Percentiles rank a stretch among this genome's conserved stretches.
Evolutionary conservation across 2,329 filamentous ascomycete genomes (phyloP).

Genomic region (Ascochyta viciae-villosae): DNA sequence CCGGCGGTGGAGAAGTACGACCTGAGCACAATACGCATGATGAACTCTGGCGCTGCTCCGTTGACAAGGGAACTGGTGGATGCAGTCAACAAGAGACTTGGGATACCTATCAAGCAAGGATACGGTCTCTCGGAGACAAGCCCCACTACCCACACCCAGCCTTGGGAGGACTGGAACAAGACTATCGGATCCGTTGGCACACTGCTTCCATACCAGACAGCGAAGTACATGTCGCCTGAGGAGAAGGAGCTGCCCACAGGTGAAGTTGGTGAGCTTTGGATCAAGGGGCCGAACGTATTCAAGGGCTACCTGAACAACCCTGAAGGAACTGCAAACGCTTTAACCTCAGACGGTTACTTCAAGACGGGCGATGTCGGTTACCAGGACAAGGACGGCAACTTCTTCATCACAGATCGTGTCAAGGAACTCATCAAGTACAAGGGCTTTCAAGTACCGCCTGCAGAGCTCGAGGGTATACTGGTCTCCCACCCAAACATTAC

Average conservation of each 20-base stretch:
- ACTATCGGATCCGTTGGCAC: conserved; percentile 80
- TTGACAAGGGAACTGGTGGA: conserved; percentile 81
- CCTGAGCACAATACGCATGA: conserved; percentile 77
- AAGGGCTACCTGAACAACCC: conserved; percentile 79
- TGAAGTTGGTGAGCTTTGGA: conserved; percentile 66
- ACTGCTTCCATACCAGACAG: conserved; percentile 78
- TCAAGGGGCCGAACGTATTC: conserved; percentile 82
- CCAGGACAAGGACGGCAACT: conserved; percentile 77
- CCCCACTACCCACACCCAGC: conserved; percentile 77
- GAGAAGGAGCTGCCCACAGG: conserved; percentile 68
- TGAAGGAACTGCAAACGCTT: conserved; percentile 72
- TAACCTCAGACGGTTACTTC: conserved; percentile 83
- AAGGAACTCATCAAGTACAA: conserved; percentile 55
- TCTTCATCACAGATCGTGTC: conserved; percentile 85
- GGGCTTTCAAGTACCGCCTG: conserved; percentile 57
- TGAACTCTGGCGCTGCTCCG: conserved; percentile 88
- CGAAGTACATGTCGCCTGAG: conserved; percentile 74
- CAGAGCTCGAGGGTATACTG: conserved; percentile 56
- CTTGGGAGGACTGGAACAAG: conserved; percentile 76
- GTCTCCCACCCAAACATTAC: conserved; percentile 51
- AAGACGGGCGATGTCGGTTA: conserved; percentile 88
- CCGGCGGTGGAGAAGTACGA: conserved; percentile 82
- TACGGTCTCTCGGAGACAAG: conserved; percentile 90
- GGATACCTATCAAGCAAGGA: conserved; percentile 85
- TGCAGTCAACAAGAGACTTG: conserved; percentile 74